A percentile compares a stretch with the other conserved stretches of the same genome.
phyloP scores from a whole-genome alignment of 768 basidiomycete species.

The Antrodiella citrinella region DNA sequence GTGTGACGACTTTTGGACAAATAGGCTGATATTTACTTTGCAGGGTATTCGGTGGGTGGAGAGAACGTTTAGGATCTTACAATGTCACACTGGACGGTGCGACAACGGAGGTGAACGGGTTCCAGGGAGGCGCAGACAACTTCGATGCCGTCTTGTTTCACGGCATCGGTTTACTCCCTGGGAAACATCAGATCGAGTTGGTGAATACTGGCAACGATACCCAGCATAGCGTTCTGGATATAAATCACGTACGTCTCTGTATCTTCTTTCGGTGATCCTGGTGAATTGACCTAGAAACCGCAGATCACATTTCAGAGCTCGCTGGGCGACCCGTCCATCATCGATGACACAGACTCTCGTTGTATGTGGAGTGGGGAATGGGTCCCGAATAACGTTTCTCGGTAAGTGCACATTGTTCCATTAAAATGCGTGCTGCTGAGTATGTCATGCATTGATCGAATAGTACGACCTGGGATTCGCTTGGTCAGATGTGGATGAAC shows the following conservation, averaged over 20 bases:
- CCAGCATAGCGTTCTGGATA: constrained; percentile 2
- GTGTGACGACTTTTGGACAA: no score
- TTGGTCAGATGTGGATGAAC: background rate
- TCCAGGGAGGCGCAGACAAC: constrained; percentile 1
- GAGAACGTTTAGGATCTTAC: constrained; percentile 8
- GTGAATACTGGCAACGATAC: constrained; percentile 6
- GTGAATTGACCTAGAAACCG: background rate
- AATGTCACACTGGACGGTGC: constrained; percentile 9
- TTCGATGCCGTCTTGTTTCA: constrained; percentile 4
- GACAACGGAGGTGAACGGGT: background rate
- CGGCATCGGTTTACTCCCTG: background rate
- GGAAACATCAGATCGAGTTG: constrained; percentile 11
- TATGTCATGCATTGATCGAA: no score
- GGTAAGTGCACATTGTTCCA: background rate
- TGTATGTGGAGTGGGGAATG: no score
- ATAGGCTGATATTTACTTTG: no score
- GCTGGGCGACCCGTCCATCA: background rate
- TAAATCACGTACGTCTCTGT: constrained; percentile 11
- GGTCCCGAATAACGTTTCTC: no score
- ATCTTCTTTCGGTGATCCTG: background rate
- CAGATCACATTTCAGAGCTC: background rate
- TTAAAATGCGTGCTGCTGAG: no score
- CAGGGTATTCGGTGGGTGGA: constrained; percentile 13
- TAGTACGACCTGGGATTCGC: background rate
- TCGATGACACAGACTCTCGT: background rate